Evolutionary conservation across 805 yeast genomes (phyloP), one percentile per base, ranked within the genome.

Genomic region (Cyberlindnera maclurae): DNA sequence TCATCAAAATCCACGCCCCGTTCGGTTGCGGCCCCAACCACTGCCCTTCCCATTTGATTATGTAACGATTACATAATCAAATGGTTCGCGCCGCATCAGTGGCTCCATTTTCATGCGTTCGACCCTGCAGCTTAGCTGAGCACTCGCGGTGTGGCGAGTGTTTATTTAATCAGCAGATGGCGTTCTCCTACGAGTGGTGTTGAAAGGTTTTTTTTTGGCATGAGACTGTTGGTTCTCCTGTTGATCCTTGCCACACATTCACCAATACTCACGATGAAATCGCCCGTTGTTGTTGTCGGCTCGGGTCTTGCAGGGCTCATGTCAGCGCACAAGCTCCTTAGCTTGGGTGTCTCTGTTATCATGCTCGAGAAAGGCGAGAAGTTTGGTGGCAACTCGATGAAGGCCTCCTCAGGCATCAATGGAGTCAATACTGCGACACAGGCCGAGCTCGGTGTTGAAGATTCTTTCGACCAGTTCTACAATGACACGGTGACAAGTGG

Each of bases 301-400:
- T 87, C 80, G 4, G 95, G 95, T 0, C 73, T 83, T 11, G 67
- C 94, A 2, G 96, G 94, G 0, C 58, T 83, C 15, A 77, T 82
- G 41, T 77, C 90, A 0, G 84, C 89, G 0, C 59, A 69, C n/a
- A 70, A 67, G 7, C 64, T 83, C 5, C 47, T 62, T 17, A 55
- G 64, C 30, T 45, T 56, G 17, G 66, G 68, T 12, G 43, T 61
- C 16, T 65, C 71, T 1, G 73, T 76, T 4, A 50, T 66, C 0
- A 41, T 77, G 6, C 39, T 77, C 3, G 82, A 77, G 38, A 77
- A 77, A 47, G 58, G 68, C 0, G 58, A 57, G 12, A 60, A 62
- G 22, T 51, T 73, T 26, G 82, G 82, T 24, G 81, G 82, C 6
- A 77, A 77, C 46, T 75, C 81, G 3, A 66, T 68, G 39, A 76